A percentile compares a stretch with the other conserved stretches of the same genome.
These are phyloP conservation scores for Trichoderma sp. DNA, from an alignment of 2,329 filamentous ascomycete species.

Conservation along the genomic window DNA sequence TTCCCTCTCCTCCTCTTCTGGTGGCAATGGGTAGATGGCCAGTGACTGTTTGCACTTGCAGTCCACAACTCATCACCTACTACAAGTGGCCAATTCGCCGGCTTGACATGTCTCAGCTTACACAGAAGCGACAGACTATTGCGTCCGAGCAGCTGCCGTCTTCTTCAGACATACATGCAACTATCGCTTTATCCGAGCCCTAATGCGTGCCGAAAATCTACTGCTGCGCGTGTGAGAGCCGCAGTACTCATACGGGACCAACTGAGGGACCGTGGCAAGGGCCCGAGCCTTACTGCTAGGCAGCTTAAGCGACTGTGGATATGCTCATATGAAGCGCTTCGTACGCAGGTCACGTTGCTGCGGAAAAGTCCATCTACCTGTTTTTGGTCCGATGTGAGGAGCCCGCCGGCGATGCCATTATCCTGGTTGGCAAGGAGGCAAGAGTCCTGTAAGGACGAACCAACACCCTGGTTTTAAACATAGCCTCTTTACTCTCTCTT, in stretches of 20 bases:
- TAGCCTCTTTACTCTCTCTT: background rate
- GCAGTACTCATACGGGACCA: background rate
- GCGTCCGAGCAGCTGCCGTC: background rate
- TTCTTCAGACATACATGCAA: slow-evolving; percentile 13
- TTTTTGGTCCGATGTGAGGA: slow-evolving; percentile 5
- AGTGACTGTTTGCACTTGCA: background rate
- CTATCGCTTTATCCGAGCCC: background rate
- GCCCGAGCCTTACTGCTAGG: background rate
- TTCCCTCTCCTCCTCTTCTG: background rate
- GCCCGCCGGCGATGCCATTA: background rate
- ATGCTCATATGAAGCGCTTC: background rate
- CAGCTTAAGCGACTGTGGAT: background rate
- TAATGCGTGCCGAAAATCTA: background rate
- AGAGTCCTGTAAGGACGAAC: slow-evolving; percentile 2
- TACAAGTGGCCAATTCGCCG: slow-evolving; percentile 2
- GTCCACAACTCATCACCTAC: background rate
- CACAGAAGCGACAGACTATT: background rate
- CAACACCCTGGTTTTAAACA: slow-evolving; percentile 9
- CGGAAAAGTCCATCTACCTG: background rate
- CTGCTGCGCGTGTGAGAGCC: background rate
- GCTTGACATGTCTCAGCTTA: background rate
- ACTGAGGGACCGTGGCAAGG: background rate
- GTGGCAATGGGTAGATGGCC: background rate
- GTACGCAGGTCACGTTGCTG: background rate
- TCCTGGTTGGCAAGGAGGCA: background rate